Evolutionary conservation across 164 flowering plant genomes (phyloP), one percentile per base, ranked within the genome.

Genomic region (Protea cynaroides): DNA sequence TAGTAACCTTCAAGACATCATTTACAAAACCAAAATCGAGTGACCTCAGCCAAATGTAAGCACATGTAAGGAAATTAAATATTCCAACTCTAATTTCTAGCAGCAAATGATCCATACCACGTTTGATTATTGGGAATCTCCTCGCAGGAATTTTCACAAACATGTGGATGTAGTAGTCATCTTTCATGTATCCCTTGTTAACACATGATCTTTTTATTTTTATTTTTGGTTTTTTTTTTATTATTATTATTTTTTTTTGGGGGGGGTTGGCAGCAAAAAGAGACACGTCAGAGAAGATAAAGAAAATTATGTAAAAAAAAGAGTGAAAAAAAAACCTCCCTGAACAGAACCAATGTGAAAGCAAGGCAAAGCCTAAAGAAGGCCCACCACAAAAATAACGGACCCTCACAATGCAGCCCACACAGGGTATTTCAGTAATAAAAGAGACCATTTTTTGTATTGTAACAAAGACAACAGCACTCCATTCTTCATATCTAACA

Each of bases 141-240:
- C 88, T 79, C 37, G 91, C 82, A 59, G 95, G 95, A 56, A 83
- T 83, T 78, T 82, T 84, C 8, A 94, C 99, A 72, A 94, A 94
- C 56, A 89, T 79, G 75, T 86, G 91, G 65, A 91, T 61, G 70
- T 86, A 89, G n/a, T n/a, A n/a, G 53, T 87, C 88, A 75, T 94
- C 99, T 72, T 83, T 91, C 83, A 94, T 91, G 80, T 94, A 94
- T 34, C 99, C 99, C 74, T 89, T 89, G 34, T 76, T 86, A 7
- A 94, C 88, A 58, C 99, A 94, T 9, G 99, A 94, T 78, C 92
- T n/a, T n/a, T n/a, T n/a, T n/a, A n/a, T n/a, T n/a, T n/a, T n/a
- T n/a, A n/a, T n/a, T n/a, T n/a, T n/a, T n/a, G n/a, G n/a, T n/a
- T n/a, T n/a, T n/a, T n/a, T n/a, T n/a, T n/a, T n/a, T n/a, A n/a